Percentiles rank a stretch among this genome's conserved stretches.
Evolutionary conservation across 192 early-diverging fungal species (phyloP).

Genomic region (Coemansia sp.): DNA sequence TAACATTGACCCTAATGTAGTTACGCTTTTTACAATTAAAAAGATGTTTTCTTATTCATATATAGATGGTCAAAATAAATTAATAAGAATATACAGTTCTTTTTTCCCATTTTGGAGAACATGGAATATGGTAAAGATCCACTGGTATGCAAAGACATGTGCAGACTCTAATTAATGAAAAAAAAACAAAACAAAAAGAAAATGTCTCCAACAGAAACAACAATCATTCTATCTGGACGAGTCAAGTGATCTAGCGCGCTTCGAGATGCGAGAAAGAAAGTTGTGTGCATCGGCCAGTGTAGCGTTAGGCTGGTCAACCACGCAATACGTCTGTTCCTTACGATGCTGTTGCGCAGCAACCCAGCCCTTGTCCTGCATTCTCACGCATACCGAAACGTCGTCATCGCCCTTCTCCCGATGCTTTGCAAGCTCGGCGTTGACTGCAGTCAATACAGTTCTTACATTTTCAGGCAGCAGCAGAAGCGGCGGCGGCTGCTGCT

Average conservation of each 20-base stretch:
- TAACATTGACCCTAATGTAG: neutral
- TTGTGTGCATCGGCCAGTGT: constrained; percentile 47
- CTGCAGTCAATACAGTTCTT: constrained; percentile 22
- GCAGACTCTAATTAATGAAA: neutral
- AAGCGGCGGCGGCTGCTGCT: neutral
- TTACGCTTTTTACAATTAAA: neutral
- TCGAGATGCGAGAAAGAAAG: constrained; percentile 23
- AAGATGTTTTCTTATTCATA: neutral
- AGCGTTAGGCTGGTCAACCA: constrained; percentile 49
- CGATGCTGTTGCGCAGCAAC: constrained; percentile 22
- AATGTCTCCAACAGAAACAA: neutral
- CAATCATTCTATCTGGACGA: neutral
- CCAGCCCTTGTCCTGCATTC: constrained; percentile 56
- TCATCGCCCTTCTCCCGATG: neutral
- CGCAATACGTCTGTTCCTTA: constrained; percentile 22
- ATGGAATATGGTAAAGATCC: neutral
- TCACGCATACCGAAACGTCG: constrained; percentile 22
- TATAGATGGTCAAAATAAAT: constrained; percentile 1
- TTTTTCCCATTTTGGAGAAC: too few species aligned
- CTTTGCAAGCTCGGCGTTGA: constrained; percentile 23
- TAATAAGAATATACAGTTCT: neutral
- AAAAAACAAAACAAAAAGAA: constrained; percentile 1
- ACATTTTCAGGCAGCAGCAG: constrained; percentile 14
- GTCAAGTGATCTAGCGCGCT: constrained; percentile 12
- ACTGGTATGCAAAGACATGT: neutral